Conservation (phyloP, 345 rosid genomes). For the Populus simonii region DNA sequence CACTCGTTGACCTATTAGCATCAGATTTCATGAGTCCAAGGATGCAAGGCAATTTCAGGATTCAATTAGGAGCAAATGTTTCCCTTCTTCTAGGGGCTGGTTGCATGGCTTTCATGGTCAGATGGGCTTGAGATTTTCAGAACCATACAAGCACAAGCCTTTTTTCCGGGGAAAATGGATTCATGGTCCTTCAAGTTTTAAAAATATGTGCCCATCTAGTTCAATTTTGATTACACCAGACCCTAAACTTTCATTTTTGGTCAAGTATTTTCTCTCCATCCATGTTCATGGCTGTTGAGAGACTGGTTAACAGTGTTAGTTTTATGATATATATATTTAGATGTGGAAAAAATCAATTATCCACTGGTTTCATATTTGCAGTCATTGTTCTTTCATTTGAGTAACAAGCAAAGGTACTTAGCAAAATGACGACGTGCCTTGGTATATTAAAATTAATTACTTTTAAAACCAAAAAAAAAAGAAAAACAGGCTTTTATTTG, state of each 20-base stretch:
- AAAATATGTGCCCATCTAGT: too few relatives aligned
- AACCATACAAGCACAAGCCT: background rate
- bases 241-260: too few relatives aligned
- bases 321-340: background rate
- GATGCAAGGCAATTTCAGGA: slow-evolving; percentile 47
- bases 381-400: background rate
- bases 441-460: background rate
- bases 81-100: slow-evolving; percentile 59
- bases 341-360: background rate
- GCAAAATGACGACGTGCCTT: background rate
- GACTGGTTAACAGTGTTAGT: background rate
- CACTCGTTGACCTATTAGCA: slow-evolving; percentile 81
- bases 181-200: too few relatives aligned
- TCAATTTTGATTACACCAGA: too few relatives aligned
- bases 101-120: slow-evolving; percentile 65
- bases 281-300: too few relatives aligned
- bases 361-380: background rate
- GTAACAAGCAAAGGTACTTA: background rate
- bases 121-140: slow-evolving; percentile 47
- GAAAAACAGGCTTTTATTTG: too few relatives aligned
- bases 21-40: slow-evolving; percentile 60
- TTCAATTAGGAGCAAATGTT: slow-evolving; percentile 51
- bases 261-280: too few relatives aligned
- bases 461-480: too few relatives aligned
- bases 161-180: too few relatives aligned